A percentile compares a stretch with the other conserved stretches of the same genome.
These are phyloP conservation scores for Phytophthora pistaciae DNA, from an alignment of 352 stramenopile genomes.

Conservation along the genomic window DNA sequence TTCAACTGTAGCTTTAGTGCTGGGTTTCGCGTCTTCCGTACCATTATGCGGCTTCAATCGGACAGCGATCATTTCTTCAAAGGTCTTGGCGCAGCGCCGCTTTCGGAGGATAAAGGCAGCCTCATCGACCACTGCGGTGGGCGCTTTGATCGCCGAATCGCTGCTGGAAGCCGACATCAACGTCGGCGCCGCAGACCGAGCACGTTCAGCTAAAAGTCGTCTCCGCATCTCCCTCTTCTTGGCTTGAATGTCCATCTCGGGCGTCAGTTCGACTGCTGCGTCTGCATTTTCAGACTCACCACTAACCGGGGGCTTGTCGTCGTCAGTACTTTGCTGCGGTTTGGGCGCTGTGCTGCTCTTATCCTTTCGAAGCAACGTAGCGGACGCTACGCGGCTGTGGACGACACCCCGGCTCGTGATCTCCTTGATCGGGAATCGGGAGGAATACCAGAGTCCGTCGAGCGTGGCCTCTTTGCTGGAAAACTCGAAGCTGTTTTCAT, in stretches of 20 bases:
- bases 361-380: slow-evolving; percentile 24
- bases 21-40: not conserved
- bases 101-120: slow-evolving; percentile 57
- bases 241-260: slow-evolving; percentile 21
- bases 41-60: slow-evolving; percentile 34
- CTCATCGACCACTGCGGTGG: slow-evolving; percentile 29
- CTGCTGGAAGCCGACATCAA: slow-evolving; percentile 16
- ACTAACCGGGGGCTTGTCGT: not conserved
- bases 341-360: not conserved
- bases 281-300: slow-evolving; percentile 6
- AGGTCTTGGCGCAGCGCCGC: slow-evolving; percentile 76
- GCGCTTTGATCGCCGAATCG: slow-evolving; percentile 13
- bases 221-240: slow-evolving; percentile 33
- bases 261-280: not conserved
- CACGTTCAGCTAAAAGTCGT: slow-evolving; percentile 29
- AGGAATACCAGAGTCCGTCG: slow-evolving; percentile 65
- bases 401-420: slow-evolving; percentile 14
- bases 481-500: slow-evolving; percentile 65
- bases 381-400: slow-evolving; percentile 21
- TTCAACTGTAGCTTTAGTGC: slow-evolving; percentile 5
- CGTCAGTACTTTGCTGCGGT: slow-evolving; percentile 3
- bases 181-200: slow-evolving; percentile 25
- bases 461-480: slow-evolving; percentile 54
- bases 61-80: slow-evolving; percentile 77
- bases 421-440: slow-evolving; percentile 59